Base-by-base conservation (phyloP, 2,329 filamentous ascomycete species). In the Chrysoporthe deuterocubensis region DNA sequence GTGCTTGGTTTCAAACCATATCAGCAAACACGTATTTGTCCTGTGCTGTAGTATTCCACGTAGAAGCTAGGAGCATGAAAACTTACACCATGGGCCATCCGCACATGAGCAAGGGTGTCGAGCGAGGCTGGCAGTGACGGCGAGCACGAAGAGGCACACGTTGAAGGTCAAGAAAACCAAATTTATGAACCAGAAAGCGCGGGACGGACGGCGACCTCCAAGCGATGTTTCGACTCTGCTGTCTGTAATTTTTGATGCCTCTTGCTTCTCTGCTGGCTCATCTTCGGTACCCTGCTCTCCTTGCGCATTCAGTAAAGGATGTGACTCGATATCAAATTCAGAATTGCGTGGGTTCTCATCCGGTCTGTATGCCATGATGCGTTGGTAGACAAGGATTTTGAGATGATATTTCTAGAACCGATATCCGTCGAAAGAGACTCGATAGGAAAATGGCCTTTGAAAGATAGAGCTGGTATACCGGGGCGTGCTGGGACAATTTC, bases 11-110 rank as follows among this genome's bases (percentile, higher is more conserved):
- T 57, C 9, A 40, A 14, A 37, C 34, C 40, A 16, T 9, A 40
- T 57, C 37, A 57, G 54, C 21, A 40, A 6, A 40, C 37, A 6
- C 37, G 37, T 40, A 40, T 9, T 40, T 9, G 37, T 40, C 37
- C 9, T 40, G 9, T 57, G 54, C 16, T 18, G 18, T 57, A 34
- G 37, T 34, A 34, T 57, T 37, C 5, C 32, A 37, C 26, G 16
- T 57, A 13, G 16, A 37, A 16, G 14, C 13, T 14, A 57, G 34
- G 4, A 57, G 37, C 6, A 40, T 40, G 37, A 57, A 57, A 9
- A 57, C 54, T 37, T 57, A 57, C 54, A 57, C 54, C 54, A 57
- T 57, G 54, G 54, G 32, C 54, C 54, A 57, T 57, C 54, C 34
- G 34, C 40, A 57, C 54, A 57, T 40, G 54, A 57, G 54, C 54